Percentiles rank a stretch among this genome's conserved stretches.
Evolutionary conservation across 225 moss, liverwort and hornwort genomes (phyloP).

Genomic region (Polytrichum commune): DNA sequence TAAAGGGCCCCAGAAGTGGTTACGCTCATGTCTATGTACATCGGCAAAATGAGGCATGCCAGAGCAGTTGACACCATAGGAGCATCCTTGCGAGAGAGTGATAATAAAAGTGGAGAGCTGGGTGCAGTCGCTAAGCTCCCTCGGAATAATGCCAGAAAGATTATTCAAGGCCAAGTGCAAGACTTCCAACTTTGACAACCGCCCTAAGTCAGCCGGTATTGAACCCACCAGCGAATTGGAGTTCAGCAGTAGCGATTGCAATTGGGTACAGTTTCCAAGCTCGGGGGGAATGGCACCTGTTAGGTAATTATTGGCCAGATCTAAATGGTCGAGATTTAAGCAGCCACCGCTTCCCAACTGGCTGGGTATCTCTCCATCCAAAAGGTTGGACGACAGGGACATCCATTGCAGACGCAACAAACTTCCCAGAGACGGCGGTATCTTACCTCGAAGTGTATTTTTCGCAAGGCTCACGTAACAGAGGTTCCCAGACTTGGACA

Average conservation of each 20-base stretch:
- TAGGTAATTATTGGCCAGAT: conserved; percentile 61
- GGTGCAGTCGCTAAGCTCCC: conserved; percentile 49
- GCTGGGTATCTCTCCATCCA: conserved; percentile 58
- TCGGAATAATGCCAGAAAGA: conserved; percentile 63
- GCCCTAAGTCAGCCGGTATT: conserved; percentile 67
- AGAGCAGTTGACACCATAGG: conserved; percentile 42
- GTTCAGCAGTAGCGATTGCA: conserved; percentile 52
- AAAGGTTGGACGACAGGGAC: conserved; percentile 61
- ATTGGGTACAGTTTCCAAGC: conserved; percentile 48
- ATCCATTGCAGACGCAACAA: conserved; percentile 43
- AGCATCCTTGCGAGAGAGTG: conserved; percentile 54
- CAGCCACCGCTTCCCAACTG: conserved; percentile 41
- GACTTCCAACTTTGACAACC: conserved; percentile 41
- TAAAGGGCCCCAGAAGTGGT: conserved; percentile 58
- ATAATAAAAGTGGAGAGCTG: conserved; percentile 65
- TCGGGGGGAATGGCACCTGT: conserved; percentile 51
- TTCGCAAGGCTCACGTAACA: conserved; percentile 48
- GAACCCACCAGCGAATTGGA: conserved; percentile 58
- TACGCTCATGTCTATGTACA: conserved; percentile 47
- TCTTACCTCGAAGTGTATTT: conserved; percentile 54
- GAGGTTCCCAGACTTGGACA: conserved; percentile 38
- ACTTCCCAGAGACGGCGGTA: conserved; percentile 51
- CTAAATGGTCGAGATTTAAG: conserved; percentile 46
- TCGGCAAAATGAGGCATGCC: conserved; percentile 38
- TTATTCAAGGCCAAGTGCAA: conserved; percentile 69